Percentiles rank a stretch among this genome's conserved stretches.
Conservation (phyloP, 2,329 filamentous ascomycete species). For the Septoria petroselini region DNA sequence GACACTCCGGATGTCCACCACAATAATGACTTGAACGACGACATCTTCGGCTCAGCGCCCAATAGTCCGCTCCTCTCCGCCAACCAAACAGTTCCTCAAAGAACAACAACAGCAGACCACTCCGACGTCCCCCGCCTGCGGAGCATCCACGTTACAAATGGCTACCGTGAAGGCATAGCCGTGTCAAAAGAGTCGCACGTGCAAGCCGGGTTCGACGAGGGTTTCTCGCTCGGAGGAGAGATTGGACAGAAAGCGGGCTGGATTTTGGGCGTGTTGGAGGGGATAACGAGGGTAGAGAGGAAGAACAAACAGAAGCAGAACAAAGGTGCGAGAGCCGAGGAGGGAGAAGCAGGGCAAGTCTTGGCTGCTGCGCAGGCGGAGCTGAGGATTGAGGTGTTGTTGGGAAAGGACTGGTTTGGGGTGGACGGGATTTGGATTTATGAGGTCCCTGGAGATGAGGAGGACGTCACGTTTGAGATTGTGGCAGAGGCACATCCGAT, state of each 20-base stretch:
- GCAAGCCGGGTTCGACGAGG: conserved; percentile 88
- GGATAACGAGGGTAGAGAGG: conserved; percentile 54
- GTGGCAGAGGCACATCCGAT: conserved; percentile 68
- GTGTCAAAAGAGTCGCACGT: conserved; percentile 71
- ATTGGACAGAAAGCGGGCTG: conserved; percentile 72
- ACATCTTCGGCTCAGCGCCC: conserved; percentile 48
- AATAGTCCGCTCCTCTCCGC: conserved; percentile 36
- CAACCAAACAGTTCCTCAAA: neutral
- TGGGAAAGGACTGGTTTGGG: conserved; percentile 64
- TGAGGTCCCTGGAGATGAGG: conserved; percentile 40
- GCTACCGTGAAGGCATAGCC: conserved; percentile 85
- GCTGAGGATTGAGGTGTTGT: conserved; percentile 56
- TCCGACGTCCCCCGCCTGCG: conserved; percentile 74
- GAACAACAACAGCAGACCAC: conserved; percentile 31
- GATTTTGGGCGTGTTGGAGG: conserved; percentile 74
- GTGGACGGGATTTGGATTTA: conserved; percentile 71
- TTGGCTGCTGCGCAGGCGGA: conserved; percentile 40
- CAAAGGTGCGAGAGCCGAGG: conserved; percentile 30
- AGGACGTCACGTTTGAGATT: conserved; percentile 53
- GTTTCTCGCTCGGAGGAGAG: conserved; percentile 78
- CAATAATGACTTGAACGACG: conserved; percentile 40
- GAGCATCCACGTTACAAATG: conserved; percentile 74
- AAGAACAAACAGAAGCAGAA: conserved; percentile 23
- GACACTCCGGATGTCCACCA: conserved; percentile 4
- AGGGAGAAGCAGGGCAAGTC: conserved; percentile 28